Conservation (phyloP, 2,329 filamentous ascomycete species). For the Amesomyces nigricolor region DNA sequence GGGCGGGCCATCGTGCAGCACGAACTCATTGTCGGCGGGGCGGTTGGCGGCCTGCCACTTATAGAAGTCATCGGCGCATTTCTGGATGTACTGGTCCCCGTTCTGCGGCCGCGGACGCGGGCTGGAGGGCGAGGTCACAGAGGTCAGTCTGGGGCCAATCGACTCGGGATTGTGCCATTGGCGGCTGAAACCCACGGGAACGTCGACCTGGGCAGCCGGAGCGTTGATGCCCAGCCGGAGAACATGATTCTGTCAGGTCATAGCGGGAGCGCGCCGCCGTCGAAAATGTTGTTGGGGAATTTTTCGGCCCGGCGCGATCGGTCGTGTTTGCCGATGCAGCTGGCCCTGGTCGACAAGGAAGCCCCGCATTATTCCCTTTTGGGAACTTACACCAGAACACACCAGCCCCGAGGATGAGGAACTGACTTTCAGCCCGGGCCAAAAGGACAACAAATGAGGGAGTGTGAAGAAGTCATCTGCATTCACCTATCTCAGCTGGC, state of each 20-base stretch:
- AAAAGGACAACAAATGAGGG: too few species aligned
- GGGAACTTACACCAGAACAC: not conserved
- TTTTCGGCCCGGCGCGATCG: conserved; percentile 11
- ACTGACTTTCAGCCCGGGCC: too few species aligned
- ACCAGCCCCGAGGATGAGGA: too few species aligned
- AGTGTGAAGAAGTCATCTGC: too few species aligned
- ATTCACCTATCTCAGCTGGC: too few species aligned
- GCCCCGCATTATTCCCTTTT: not conserved
- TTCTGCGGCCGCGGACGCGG: conserved; percentile 47
- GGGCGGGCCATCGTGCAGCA: conserved; percentile 91
- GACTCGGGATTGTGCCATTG: not conserved
- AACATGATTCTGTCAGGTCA: conserved; percentile 34
- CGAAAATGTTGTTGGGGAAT: conserved; percentile 5
- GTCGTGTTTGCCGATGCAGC: not conserved
- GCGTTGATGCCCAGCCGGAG: conserved; percentile 66
- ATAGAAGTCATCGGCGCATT: conserved; percentile 85
- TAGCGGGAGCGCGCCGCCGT: conserved; percentile 5
- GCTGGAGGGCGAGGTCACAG: conserved; percentile 32
- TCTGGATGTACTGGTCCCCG: conserved; percentile 57
- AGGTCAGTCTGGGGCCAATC: conserved; percentile 11
- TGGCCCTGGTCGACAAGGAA: not conserved
- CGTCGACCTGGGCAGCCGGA: conserved; percentile 68
- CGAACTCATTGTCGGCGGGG: conserved; percentile 56
- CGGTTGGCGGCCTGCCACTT: conserved; percentile 67
- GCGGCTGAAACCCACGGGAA: conserved; percentile 52